Evolutionary conservation across 2,329 filamentous ascomycete species (phyloP).

Genomic region (Coniochaeta sp.): DNA sequence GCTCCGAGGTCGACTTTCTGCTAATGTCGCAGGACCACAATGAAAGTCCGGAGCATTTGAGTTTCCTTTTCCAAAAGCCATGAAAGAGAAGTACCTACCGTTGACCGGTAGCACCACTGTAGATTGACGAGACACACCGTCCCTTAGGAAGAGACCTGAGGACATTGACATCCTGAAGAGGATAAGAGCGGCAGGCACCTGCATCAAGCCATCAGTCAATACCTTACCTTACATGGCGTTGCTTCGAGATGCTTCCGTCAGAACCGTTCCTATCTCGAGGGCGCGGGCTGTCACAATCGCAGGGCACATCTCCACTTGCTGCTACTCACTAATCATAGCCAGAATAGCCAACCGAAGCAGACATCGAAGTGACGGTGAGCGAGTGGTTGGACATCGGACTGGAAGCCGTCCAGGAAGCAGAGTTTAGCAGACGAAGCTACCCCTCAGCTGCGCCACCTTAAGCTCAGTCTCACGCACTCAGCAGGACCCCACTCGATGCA

Average conservation of each 20-base stretch:
- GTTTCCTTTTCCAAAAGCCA: too few species aligned
- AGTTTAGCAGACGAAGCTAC: neutral
- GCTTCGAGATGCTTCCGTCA: neutral
- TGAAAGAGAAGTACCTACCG: too few species aligned
- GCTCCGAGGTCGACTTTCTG: neutral
- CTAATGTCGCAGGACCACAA: neutral
- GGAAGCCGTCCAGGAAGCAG: neutral
- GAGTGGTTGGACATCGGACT: neutral
- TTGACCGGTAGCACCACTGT: too few species aligned
- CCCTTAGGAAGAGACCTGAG: neutral
- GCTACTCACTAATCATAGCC: neutral
- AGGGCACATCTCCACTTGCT: neutral
- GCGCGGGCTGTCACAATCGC: neutral
- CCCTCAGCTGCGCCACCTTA: neutral
- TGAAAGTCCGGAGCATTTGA: too few species aligned
- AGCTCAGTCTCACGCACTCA: neutral
- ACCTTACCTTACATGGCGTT: too few species aligned
- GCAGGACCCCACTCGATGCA: neutral
- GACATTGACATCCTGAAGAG: neutral
- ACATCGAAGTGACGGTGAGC: neutral
- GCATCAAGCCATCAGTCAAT: too few species aligned
- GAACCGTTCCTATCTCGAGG: too few species aligned
- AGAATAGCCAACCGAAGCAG: neutral
- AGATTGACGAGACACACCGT: neutral
- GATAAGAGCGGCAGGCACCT: too few species aligned